Evolutionary conservation across 2,329 filamentous ascomycete genomes (phyloP).

Genomic region (Phialemonium atrogriseum): DNA sequence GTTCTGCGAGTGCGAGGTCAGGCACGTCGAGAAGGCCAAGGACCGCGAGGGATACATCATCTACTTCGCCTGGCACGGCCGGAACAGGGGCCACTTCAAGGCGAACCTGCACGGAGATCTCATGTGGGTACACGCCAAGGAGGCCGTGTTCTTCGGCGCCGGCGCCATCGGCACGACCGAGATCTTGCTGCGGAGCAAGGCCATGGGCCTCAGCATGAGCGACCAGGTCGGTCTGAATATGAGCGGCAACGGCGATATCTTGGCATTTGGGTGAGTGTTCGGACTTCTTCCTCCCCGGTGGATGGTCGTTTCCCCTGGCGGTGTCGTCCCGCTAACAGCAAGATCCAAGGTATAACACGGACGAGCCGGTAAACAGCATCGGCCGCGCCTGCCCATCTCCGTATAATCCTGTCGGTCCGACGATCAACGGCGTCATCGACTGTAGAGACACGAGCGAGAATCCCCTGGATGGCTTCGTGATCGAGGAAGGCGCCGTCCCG

Average conservation of each 20-base stretch:
- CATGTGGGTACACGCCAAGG: constrained; percentile 59
- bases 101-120: constrained; percentile 48
- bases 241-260: constrained; percentile 59
- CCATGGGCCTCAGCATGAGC: constrained; percentile 50
- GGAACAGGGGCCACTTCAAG: constrained; percentile 45
- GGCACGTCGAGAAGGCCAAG: constrained; percentile 46
- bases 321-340: not conserved
- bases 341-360: constrained; percentile 44
- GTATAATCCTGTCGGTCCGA: constrained; percentile 49
- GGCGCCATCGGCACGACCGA: constrained; percentile 58
- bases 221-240: constrained; percentile 48
- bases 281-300: too few species aligned
- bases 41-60: constrained; percentile 50
- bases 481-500: constrained; percentile 56
- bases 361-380: constrained; percentile 47
- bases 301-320: not conserved
- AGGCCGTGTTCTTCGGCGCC: constrained; percentile 59
- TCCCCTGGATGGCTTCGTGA: constrained; percentile 52
- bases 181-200: constrained; percentile 52
- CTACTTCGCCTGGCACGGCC: constrained; percentile 57
- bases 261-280: constrained; percentile 51
- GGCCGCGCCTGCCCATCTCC: constrained; percentile 40
- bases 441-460: constrained; percentile 42
- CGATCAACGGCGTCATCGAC: constrained; percentile 56
- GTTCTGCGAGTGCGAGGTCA: constrained; percentile 61